A percentile compares a stretch with the other conserved stretches of the same genome.
These are phyloP conservation scores for Xenoacremonium recifei DNA, from an alignment of 2,329 filamentous ascomycete genomes.

Conservation along the genomic window DNA sequence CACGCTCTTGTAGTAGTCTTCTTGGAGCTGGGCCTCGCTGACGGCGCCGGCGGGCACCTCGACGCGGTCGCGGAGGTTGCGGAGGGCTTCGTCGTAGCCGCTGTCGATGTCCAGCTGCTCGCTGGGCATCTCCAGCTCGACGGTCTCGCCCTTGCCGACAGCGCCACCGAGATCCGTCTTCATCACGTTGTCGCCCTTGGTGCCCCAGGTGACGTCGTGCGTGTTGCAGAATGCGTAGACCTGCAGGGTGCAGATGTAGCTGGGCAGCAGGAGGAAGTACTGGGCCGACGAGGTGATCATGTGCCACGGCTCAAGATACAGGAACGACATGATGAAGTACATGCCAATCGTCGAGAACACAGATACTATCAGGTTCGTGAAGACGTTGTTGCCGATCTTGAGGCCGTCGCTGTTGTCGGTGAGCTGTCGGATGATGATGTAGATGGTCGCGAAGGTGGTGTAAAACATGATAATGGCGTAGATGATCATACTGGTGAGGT, in stretches of 20 bases:
- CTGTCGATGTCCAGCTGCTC: slow-evolving; percentile 98
- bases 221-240: slow-evolving; percentile 83
- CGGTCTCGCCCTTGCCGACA: slow-evolving; percentile 72
- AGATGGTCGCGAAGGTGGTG: slow-evolving; percentile 84
- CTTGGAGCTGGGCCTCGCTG: slow-evolving; percentile 82
- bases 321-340: slow-evolving; percentile 93
- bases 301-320: slow-evolving; percentile 98
- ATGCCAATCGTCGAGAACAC: slow-evolving; percentile 86
- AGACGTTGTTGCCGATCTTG: slow-evolving; percentile 77
- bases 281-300: slow-evolving; percentile 91
- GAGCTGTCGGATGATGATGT: slow-evolving; percentile 84
- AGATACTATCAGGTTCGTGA: slow-evolving; percentile 92
- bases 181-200: slow-evolving; percentile 95
- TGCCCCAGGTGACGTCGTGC: slow-evolving; percentile 42
- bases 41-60: slow-evolving; percentile 66
- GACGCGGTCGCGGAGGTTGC: slow-evolving; percentile 90
- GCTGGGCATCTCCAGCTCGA: slow-evolving; percentile 95
- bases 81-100: slow-evolving; percentile 93
- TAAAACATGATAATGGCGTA: slow-evolving; percentile 95
- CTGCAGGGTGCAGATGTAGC: slow-evolving; percentile 95
- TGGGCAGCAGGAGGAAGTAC: slow-evolving; percentile 89
- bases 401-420: slow-evolving; percentile 46
- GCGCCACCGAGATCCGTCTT: slow-evolving; percentile 90
- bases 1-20: slow-evolving; percentile 97
- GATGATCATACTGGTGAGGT: slow-evolving; percentile 82